Evolutionary conservation across 768 basidiomycete genomes (phyloP), one percentile per base, ranked within the genome.

Genomic region (Mrakia blollopis): DNA sequence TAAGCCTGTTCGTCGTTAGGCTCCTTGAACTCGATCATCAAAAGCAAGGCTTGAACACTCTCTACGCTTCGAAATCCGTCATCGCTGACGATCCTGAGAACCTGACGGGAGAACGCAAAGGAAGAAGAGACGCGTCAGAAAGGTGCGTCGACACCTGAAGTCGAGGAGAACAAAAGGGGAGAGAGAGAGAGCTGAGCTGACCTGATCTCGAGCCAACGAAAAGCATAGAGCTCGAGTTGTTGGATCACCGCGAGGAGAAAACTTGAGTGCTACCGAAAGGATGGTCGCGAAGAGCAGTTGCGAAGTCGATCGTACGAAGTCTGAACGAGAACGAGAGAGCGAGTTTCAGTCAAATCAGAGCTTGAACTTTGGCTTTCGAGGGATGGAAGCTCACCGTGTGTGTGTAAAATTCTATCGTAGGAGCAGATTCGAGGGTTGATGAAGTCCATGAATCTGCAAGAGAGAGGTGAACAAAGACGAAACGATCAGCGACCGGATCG

Each of bases 401-500:
- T 74, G 21, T 74, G 47, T 3, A 74, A 30, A 5, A 30, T 9
- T 1, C 7, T 14, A 50, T 74, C 73, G 25, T 63, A 52, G 3
- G 35, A 30, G 62, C 63, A 74, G 21, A 74, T 52, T 8, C 65
- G 37, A 13, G 65, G 65, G 8, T 68, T 68, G 25, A 68, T 39
- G 23, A n/a, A 39, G 23, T 39, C 25, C 21, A 41, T 68, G 65
- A 41, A 68, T 2, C 57, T 57, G 57, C 8, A 25, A 28, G 13
- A 54, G 11, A 44, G 7, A 44, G 11, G 44, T 6, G 18, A 50
- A 47, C 44, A 14, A 47, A 14, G 5, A 18, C 18, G 1, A 21
- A 21, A 50, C 11, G 44, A 7, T 50, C 47, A 50, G 47, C 47
- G 23, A 57, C 9, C 57, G 1, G 28, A n/a, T n/a, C n/a, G n/a